These are phyloP conservation scores for Lachancea fermentati DNA, from an alignment of 805 yeast genomes.

Conservation along the genomic window DNA sequence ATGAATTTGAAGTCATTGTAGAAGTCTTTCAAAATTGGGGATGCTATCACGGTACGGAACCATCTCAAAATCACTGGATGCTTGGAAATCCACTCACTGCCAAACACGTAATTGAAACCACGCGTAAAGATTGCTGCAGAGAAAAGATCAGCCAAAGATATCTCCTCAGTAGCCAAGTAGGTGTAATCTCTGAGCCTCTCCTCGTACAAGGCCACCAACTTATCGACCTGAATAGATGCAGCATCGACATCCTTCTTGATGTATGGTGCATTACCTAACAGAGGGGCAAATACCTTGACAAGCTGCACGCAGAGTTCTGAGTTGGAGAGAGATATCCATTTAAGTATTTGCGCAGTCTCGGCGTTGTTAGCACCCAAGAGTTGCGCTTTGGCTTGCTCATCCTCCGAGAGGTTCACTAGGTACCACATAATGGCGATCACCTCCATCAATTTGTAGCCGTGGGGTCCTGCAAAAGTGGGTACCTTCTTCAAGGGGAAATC, in stretches of 20 bases:
- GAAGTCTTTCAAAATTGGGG: slow-evolving; percentile 43
- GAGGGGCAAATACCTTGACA: slow-evolving; percentile 50
- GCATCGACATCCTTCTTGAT: slow-evolving; percentile 64
- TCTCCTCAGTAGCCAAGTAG: slow-evolving; percentile 63
- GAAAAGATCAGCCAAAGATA: slow-evolving; percentile 61
- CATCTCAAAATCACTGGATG: slow-evolving; percentile 66
- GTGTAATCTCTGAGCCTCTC: slow-evolving; percentile 53
- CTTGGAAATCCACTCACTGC: slow-evolving; percentile 54
- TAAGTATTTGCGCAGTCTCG: slow-evolving; percentile 40
- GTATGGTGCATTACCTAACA: slow-evolving; percentile 64
- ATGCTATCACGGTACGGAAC: slow-evolving; percentile 50
- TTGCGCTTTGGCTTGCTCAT: slow-evolving; percentile 34
- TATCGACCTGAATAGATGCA: slow-evolving; percentile 35
- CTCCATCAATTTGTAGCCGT: slow-evolving; percentile 70
- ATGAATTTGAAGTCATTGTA: slow-evolving; percentile 50
- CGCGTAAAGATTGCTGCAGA: slow-evolving; percentile 45
- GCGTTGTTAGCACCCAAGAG: slow-evolving; percentile 47
- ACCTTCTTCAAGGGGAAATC: slow-evolving; percentile 59
- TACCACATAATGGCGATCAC: slow-evolving; percentile 58
- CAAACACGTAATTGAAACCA: slow-evolving; percentile 56
- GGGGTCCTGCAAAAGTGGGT: slow-evolving; percentile 66
- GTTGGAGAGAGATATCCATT: slow-evolving; percentile 76
- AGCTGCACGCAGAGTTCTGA: slow-evolving; percentile 50
- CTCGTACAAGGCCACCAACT: slow-evolving; percentile 44
- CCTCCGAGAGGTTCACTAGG: slow-evolving; percentile 33